Conservation (phyloP, 768 basidiomycete genomes). For the Tephrocybe sp. region DNA sequence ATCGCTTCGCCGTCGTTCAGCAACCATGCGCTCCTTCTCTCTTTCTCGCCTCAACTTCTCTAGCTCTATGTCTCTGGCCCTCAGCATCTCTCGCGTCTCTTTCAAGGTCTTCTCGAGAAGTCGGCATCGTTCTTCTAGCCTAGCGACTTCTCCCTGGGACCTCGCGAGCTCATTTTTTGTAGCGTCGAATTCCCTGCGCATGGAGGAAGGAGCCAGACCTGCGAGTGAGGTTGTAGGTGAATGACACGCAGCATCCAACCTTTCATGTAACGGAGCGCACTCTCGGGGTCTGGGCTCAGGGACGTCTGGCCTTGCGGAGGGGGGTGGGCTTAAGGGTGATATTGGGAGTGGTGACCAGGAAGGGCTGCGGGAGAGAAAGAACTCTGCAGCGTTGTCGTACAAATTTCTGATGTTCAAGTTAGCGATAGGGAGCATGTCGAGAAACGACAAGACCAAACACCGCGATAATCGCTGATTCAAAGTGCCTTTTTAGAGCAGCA, state of each 20-base stretch:
- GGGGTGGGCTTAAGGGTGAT: slow-evolving; percentile 19
- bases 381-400: slow-evolving; percentile 58
- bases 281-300: slow-evolving; percentile 43
- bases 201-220: slow-evolving; percentile 37
- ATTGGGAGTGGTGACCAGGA: slow-evolving; percentile 28
- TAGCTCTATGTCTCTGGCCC: slow-evolving; percentile 56
- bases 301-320: slow-evolving; percentile 26
- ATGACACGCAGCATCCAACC: slow-evolving; percentile 46
- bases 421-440: slow-evolving; percentile 43
- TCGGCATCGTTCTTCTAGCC: slow-evolving; percentile 60
- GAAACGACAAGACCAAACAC: slow-evolving; percentile 35
- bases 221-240: slow-evolving; percentile 40
- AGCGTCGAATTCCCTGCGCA: slow-evolving; percentile 58
- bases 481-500: slow-evolving; percentile 18
- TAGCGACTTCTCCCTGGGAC: slow-evolving; percentile 50
- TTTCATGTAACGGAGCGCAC: slow-evolving; percentile 44
- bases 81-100: slow-evolving; percentile 61
- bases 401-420: slow-evolving; percentile 44
- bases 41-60: slow-evolving; percentile 45
- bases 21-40: slow-evolving; percentile 31
- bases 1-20: slow-evolving; percentile 30
- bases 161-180: slow-evolving; percentile 54
- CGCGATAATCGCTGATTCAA: slow-evolving; percentile 36
- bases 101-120: slow-evolving; percentile 60
- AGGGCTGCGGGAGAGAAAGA: slow-evolving; percentile 48